Evolutionary conservation across 2,329 filamentous ascomycete species (phyloP), one percentile per base, ranked within the genome.

Genomic region (Graphilbum ipis-grandicollis): DNA sequence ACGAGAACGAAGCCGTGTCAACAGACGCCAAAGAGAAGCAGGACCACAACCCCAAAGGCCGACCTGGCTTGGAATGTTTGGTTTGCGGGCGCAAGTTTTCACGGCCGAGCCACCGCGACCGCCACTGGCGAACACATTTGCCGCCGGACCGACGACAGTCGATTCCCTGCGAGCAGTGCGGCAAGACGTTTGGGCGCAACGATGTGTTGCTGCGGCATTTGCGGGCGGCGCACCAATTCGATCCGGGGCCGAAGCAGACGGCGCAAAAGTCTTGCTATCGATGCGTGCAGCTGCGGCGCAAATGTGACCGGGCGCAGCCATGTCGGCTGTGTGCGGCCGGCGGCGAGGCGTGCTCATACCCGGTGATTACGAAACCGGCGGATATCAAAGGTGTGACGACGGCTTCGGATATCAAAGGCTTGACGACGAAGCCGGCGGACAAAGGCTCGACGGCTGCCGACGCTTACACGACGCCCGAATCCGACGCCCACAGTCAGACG

Each of bases 201-300:
- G 49, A 52, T 17, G 47, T 52, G 9, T 46, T 53, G 21, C 44
- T 51, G 15, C 48, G 50, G 12, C 51, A 53, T 30, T 33, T 51
- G 30, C 43, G 48, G 10, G 43, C 39, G 2, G 40, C 48, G 3
- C 50, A 53, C 39, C 33, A 42, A 19, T 21, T 49, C 19, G 38
- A 46, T 19, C 35, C 42, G 9, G 39, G 39, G 2, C 35, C 41
- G 25, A 43, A 35, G 21, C 38, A 39, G 21, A 42, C 45, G 7
- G 37, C 42, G 17, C 48, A 51, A 35, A 44, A 41, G 19, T 53
- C 49, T 2, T 53, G 51, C 34, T 25, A 46, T 17, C 48, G 48
- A 23, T 53, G 51, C 25, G 46, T 52, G 1, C 44, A 44, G 9
- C 43, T 47, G 33, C 50, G 49, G 21, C 43, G 50, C 17, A 46